Base-by-base conservation (phyloP, 306 rosid species). In the Trifolium fragiferum region DNA sequence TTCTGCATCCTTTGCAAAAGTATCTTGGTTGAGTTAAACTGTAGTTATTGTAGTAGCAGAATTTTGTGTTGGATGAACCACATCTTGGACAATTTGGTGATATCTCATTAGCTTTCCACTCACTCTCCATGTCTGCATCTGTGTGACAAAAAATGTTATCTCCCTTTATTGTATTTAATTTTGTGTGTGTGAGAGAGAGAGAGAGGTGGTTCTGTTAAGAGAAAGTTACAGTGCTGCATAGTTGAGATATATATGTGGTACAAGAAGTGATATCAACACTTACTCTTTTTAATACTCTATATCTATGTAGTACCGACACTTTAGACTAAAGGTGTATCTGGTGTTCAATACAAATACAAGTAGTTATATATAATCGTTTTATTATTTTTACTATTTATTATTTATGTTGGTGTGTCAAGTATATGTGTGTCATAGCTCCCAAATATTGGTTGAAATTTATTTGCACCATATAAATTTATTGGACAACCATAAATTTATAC, bases 41-140 rank as follows among this genome's bases (percentile, higher is more conserved):
- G 76, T 91, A 91, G 84, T 91, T 91, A 54, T 91, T 91, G 91
- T 91, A 87, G 82, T 91, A 91, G 66, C 97, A 91, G 43, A 91
- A 91, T 62, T 91, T 91, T 35, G 97, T 89, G 87, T 83, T 86
- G 65, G 91, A 87, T 47, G 90, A 91, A 49, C 95, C 93, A 72
- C 95, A 91, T 41, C 95, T 74, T 0, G 95, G 97, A 66, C 95
- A 91, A 43, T 87, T 87, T 10, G 92, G 95, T 32, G 90, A 78
- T 76, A 87, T 76, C 72, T 89, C 85, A 55, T 70, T 86, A 54
- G 87, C 69, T 82, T 89, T 87, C 97, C 92, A 86, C 20, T 75
- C 82, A 41, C 41, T 68, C 30, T 54, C 60, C 60, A 54, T 54
- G 60, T 54, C 78, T 63, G 70, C 78, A 76, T 79, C 47, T 41